phyloP scores from a whole-genome alignment of 139 green algal genomes.

The Closterium sp. region DNA sequence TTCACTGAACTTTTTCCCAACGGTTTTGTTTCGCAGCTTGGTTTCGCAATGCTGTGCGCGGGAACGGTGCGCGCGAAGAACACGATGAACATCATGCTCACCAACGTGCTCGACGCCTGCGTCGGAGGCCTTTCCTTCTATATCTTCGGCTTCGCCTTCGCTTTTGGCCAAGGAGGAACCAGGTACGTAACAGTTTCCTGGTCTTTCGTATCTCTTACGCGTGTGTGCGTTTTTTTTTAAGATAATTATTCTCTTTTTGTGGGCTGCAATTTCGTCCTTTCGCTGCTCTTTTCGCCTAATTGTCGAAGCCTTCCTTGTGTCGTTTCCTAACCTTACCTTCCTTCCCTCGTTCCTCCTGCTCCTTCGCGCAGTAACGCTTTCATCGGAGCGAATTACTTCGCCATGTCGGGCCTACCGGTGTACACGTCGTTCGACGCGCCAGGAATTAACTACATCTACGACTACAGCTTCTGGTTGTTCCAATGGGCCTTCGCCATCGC shows the following conservation, averaged over 20 bases:
- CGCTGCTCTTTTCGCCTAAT: no score
- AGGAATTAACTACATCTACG: not conserved
- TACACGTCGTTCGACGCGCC: slow-evolving; percentile 1
- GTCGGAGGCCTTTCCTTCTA: slow-evolving; percentile 70
- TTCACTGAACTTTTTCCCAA: slow-evolving; percentile 57
- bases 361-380: slow-evolving; percentile 56
- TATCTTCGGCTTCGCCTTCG: slow-evolving; percentile 66
- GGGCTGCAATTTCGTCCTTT: no score
- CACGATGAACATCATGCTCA: slow-evolving; percentile 88
- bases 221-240: no score
- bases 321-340: no score
- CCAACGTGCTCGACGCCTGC: slow-evolving; percentile 78
- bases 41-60: slow-evolving; percentile 87
- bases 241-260: no score
- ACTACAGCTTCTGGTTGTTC: slow-evolving; percentile 41
- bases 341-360: not conserved
- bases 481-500: slow-evolving; percentile 53
- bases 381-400: slow-evolving; percentile 61
- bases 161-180: slow-evolving; percentile 58
- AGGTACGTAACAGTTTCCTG: not conserved
- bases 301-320: no score
- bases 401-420: slow-evolving; percentile 33
- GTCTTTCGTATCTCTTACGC: no score
- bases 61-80: slow-evolving; percentile 84
- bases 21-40: slow-evolving; percentile 76